Evolutionary conservation across 2,329 filamentous ascomycete genomes (phyloP).

Genomic region (Bisporella sp.): DNA sequence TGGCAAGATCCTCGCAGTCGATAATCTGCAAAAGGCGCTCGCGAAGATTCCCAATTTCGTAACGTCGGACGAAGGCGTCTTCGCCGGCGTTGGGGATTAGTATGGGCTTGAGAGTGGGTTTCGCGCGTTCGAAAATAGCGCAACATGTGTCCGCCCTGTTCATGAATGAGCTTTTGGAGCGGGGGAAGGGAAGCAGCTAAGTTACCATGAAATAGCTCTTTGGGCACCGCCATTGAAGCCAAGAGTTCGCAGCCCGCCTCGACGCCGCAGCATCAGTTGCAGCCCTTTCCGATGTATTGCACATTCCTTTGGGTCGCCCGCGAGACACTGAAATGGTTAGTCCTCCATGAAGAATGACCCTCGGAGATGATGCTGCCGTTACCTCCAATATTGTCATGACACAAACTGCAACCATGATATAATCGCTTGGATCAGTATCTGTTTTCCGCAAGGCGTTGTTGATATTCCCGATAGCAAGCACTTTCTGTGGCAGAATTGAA

Average conservation of each 20-base stretch:
- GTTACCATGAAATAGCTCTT: conserved; percentile 7
- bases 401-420: conserved; percentile 5
- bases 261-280: conserved; percentile 3
- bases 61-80: neutral
- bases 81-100: conserved; percentile 5
- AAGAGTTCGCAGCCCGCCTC: conserved; percentile 6
- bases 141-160: conserved; percentile 6
- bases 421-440: conserved; percentile 1
- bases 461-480: conserved; percentile 6
- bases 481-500: conserved; percentile 3
- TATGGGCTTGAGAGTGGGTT: conserved; percentile 2
- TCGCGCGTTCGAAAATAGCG: conserved; percentile 1
- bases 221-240: conserved; percentile 3
- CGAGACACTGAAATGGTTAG: conserved; percentile 1
- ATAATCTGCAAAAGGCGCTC: conserved; percentile 1
- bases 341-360: neutral
- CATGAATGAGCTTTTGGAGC: neutral
- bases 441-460: conserved; percentile 2
- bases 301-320: conserved; percentile 1
- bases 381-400: conserved; percentile 10
- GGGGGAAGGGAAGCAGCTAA: neutral
- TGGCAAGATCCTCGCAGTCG: neutral
- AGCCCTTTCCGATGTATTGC: conserved; percentile 7
- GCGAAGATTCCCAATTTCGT: neutral
- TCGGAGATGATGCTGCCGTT: neutral